Conservation (phyloP, 495 filamentous ascomycete species). For the Stereocaulon alpinum region DNA sequence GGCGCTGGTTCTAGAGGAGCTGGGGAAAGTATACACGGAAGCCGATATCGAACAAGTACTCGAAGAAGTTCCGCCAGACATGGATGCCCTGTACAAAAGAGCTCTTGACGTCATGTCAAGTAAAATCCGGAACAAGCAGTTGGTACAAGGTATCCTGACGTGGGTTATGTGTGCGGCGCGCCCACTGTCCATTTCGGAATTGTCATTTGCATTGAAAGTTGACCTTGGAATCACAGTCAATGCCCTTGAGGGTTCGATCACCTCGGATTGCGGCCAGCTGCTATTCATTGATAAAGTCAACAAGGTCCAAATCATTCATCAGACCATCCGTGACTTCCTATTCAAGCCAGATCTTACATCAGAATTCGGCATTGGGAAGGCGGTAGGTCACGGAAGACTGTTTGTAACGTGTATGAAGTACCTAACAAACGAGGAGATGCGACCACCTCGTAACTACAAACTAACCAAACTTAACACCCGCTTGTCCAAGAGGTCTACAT, state of each 20-base stretch:
- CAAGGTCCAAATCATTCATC: constrained; percentile 18
- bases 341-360: not conserved
- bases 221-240: constrained; percentile 22
- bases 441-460: too few relatives aligned
- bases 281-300: constrained; percentile 16
- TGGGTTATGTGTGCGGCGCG: constrained; percentile 26
- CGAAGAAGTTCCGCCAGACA: constrained; percentile 27
- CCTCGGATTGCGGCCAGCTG: constrained; percentile 18
- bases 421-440: too few relatives aligned
- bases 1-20: constrained; percentile 25
- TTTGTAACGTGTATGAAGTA: too few relatives aligned
- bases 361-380: not conserved
- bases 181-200: constrained; percentile 24
- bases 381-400: too few relatives aligned
- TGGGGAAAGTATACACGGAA: constrained; percentile 20
- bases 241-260: constrained; percentile 21
- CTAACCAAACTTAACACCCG: too few relatives aligned
- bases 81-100: constrained; percentile 28
- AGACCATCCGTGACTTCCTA: not conserved
- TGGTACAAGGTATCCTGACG: constrained; percentile 25
- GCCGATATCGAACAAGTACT: constrained; percentile 25
- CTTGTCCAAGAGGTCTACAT: not conserved
- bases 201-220: constrained; percentile 24
- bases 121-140: constrained; percentile 9
- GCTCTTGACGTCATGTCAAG: constrained; percentile 22